Evolutionary conservation across 805 yeast genomes (phyloP), one percentile per base, ranked within the genome.

Genomic region (Yarrowia sp.): DNA sequence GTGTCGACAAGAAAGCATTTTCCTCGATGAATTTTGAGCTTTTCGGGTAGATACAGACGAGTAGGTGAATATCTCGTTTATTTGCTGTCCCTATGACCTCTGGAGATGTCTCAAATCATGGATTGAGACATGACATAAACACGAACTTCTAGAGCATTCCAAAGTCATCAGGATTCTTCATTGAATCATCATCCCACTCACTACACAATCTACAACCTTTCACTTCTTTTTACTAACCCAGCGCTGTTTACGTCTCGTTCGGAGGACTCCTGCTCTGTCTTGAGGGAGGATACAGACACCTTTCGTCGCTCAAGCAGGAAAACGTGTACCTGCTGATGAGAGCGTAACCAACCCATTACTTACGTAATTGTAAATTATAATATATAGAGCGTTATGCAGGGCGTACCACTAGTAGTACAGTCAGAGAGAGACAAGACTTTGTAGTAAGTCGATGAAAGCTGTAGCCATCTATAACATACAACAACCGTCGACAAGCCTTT

Each of bases 231-330:
- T 38, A 63, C 67, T 63, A 53, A 52, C 61, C 82, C 72, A 89
- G 92, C 79, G 88, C 96, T 22, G 97, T 94, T 32, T 95, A 92
- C 77, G 91, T 92, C 69, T 94, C 98, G 3, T 95, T 93, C 78
- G 99, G 99, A 69, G 99, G 99, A 5, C 84, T 95, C 74, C 83
- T 95, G 74, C 85, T 94, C 87, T 89, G 98, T 76, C 83, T 95
- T 72, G 98, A 95, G 81, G 99, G 99, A 74, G 91, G 91, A 69
- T 95, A 93, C 82, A 87, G 98, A 79, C 89, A 90, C 58, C 86
- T 95, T 76, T 90, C 94, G 67, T 84, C 87, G 74, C 86, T 95
- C 79, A 95, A 94, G 80, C 98, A 94, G 82, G 98, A 94, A 77
- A 92, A 91, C 77, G 89, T 96, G 72, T 95, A 93, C 81, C 83